A percentile compares a stretch with the other conserved stretches of the same genome.
phyloP scores from a whole-genome alignment of 305 asterid genomes.

The Fraxinus velutina region DNA sequence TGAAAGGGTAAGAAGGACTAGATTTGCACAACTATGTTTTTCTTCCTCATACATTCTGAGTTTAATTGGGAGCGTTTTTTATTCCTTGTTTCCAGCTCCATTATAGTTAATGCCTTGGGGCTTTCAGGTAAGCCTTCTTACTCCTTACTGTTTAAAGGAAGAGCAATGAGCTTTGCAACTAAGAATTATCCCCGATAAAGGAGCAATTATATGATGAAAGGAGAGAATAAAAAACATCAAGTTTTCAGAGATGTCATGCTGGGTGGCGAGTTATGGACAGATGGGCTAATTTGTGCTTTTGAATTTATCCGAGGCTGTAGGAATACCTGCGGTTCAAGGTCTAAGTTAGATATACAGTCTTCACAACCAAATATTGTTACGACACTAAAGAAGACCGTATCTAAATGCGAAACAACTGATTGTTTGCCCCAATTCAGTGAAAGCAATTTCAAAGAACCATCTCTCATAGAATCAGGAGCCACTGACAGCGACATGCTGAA shows the following conservation, averaged over 20 bases:
- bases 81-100: neutral
- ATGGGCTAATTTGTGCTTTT: constrained; percentile 56
- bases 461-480: constrained; percentile 19
- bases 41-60: neutral
- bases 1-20: neutral
- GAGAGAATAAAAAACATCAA: constrained; percentile 32
- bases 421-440: constrained; percentile 7
- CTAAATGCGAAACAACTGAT: neutral
- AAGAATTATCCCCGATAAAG: constrained; percentile 22
- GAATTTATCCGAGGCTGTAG: constrained; percentile 36
- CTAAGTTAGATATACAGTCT: constrained; percentile 14
- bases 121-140: constrained; percentile 14
- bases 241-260: constrained; percentile 35
- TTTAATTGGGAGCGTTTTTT: neutral
- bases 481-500: constrained; percentile 14
- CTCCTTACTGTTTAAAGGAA: constrained; percentile 18
- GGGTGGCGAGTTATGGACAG: constrained; percentile 43
- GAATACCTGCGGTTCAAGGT: constrained; percentile 22
- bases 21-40: neutral
- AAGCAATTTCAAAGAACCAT: constrained; percentile 2
- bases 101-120: neutral
- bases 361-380: constrained; percentile 16
- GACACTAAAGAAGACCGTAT: constrained; percentile 12
- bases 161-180: constrained; percentile 20
- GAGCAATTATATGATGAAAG: constrained; percentile 30